phyloP scores from a whole-genome alignment of 106 monocot species.

The Gastrodia elata region DNA sequence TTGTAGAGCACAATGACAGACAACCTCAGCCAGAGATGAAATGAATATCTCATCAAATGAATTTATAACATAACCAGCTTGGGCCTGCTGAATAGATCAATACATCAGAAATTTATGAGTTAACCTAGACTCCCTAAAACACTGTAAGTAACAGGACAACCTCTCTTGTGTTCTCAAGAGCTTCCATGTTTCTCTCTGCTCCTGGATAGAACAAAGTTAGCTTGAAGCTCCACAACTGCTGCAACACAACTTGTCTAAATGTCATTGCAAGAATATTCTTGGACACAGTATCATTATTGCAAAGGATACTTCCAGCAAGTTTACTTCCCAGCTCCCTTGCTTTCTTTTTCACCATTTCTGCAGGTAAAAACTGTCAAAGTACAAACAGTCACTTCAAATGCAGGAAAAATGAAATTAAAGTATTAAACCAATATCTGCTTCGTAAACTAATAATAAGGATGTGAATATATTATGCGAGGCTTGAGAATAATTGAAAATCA shows the following conservation, averaged over 20 bases:
- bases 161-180: conserved; percentile 54
- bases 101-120: conserved; percentile 10
- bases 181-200: conserved; percentile 56
- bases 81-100: conserved; percentile 22
- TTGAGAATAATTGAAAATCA: not conserved
- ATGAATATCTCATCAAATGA: conserved; percentile 53
- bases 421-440: not conserved
- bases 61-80: conserved; percentile 28
- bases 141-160: conserved; percentile 12
- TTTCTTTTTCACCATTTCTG: conserved; percentile 68
- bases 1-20: conserved; percentile 45
- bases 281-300: conserved; percentile 7
- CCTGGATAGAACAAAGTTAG: conserved; percentile 53
- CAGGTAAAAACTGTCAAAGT: conserved; percentile 68
- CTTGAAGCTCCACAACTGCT: conserved; percentile 55
- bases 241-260: conserved; percentile 80
- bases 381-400: not conserved
- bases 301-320: conserved; percentile 29
- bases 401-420: not conserved
- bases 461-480: not conserved
- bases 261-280: conserved; percentile 83
- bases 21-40: conserved; percentile 56
- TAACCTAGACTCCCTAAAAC: not conserved
- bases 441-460: not conserved
- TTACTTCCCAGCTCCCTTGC: conserved; percentile 44